Evolutionary conservation across 108 stramenopile species (phyloP), one percentile per base, ranked within the genome.

Genomic region (Stephanodiscus triporus): DNA sequence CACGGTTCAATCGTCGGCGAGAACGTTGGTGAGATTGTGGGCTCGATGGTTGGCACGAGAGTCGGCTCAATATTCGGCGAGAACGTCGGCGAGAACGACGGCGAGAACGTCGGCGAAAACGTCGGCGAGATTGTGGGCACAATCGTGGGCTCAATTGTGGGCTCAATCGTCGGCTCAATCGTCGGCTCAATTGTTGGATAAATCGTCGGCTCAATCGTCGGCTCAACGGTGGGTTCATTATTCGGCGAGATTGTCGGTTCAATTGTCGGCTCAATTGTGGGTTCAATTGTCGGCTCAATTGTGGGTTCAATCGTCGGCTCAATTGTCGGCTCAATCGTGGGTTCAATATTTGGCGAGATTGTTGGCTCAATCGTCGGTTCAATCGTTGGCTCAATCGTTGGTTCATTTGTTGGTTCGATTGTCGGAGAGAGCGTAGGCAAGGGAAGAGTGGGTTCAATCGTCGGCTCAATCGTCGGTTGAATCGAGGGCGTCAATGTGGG

Each of bases 121-220:
- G 74, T 70, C 13, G 74, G 74, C 10, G 58, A 34, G 20, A 45
- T 0, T 27, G 74, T 75, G n/a, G 73, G 73, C 9, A 19, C 22
- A 16, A 40, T 16, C 19, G 67, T 68, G 16, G 73, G 67, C 22
- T 22, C 20, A 1, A 72, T 14, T 6, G 74, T 17, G 29, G 71
- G 43, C 14, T 14, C 13, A 9, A 40, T 40, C 2, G 73, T 68
- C 1, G 74, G 74, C 22, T 10, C 14, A 0, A 27, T 0, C 17
- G 74, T 59, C 6, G 74, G 74, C 10, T 59, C 20, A 30, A 45
- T 2, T 19, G 74, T 74, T n/a, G 73, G 73, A 1, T 9, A 32
- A 11, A 40, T 16, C 30, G 67, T 68, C 36, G 74, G 68, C 24
- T 20, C 19, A 1, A 72, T 16, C 43, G 43, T 45, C 43, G 43